These are phyloP conservation scores for Ettlia oleoabundans DNA, from an alignment of 139 green algal species.

Conservation along the genomic window DNA sequence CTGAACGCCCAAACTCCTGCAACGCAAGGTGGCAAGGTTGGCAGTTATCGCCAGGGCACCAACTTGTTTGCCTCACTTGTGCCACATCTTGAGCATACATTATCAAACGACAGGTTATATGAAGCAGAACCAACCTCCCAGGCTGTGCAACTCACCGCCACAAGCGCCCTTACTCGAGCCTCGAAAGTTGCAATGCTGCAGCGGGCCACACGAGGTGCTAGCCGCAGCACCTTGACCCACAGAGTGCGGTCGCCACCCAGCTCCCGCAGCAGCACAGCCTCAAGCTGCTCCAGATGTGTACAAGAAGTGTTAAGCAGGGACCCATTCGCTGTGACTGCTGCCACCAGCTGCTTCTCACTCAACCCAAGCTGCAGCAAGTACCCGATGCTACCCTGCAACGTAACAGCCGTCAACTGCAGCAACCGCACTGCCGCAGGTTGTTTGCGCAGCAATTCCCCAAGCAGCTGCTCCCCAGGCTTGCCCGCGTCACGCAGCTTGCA, in stretches of 20 bases:
- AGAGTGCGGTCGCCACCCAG: not conserved
- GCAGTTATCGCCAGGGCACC: not conserved
- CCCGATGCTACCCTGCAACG: not conserved
- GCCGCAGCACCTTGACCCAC: not conserved
- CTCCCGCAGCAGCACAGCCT: slow-evolving; percentile 11
- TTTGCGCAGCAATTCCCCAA: not conserved
- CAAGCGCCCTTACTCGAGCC: not conserved
- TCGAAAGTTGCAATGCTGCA: not conserved
- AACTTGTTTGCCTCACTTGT: not conserved
- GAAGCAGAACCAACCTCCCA: not conserved
- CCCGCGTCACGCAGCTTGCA: not conserved
- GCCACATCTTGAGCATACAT: not conserved
- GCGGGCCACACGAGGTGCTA: not conserved
- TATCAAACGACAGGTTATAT: not conserved
- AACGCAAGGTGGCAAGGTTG: not conserved
- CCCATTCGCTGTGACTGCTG: no score
- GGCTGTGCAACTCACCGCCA: not conserved
- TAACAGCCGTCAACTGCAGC: not conserved
- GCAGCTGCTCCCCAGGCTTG: not conserved
- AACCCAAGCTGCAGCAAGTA: not conserved
- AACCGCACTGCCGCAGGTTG: not conserved
- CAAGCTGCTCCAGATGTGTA: not conserved
- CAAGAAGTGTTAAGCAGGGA: not conserved
- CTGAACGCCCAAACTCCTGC: not conserved
- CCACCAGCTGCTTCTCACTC: not conserved